Conservation (phyloP, 2,329 filamentous ascomycete species). For the Whalleya microplaca region DNA sequence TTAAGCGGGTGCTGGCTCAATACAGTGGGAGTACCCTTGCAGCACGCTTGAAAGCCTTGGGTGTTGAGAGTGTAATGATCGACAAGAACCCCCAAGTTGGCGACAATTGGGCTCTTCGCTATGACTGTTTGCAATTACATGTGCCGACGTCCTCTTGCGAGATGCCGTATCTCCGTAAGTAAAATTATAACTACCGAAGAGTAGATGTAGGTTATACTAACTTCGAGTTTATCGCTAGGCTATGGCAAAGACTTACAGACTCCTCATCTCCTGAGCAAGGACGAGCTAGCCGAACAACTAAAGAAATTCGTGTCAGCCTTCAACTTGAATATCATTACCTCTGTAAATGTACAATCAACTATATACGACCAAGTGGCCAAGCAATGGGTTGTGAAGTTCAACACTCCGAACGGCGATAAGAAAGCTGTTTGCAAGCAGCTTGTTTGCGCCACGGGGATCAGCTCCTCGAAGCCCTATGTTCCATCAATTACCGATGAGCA, state of each 20-base stretch:
- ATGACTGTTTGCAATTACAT: conserved; percentile 46
- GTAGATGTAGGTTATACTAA: not conserved
- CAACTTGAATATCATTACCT: conserved; percentile 39
- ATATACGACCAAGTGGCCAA: conserved; percentile 25
- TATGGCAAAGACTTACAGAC: conserved; percentile 22
- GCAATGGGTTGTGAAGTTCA: conserved; percentile 34
- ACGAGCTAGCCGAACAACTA: conserved; percentile 33
- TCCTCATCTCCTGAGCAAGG: conserved; percentile 25
- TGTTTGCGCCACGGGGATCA: conserved; percentile 33
- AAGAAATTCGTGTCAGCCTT: conserved; percentile 35
- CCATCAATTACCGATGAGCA: conserved; percentile 27
- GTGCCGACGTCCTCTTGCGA: conserved; percentile 41
- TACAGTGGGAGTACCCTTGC: conserved; percentile 37
- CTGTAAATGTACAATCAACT: conserved; percentile 32
- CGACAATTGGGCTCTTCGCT: conserved; percentile 45
- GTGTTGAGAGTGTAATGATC: conserved; percentile 40
- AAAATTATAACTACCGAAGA: too few species aligned
- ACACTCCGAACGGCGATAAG: conserved; percentile 4
- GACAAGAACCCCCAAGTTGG: conserved; percentile 41
- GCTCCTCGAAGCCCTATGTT: conserved; percentile 28
- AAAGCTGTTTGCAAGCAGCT: conserved; percentile 28
- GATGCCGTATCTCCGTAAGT: conserved; percentile 40
- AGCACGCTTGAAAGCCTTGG: conserved; percentile 44
- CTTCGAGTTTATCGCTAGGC: not conserved
- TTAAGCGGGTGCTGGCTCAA: not conserved